Evolutionary conservation across 2,329 filamentous ascomycete genomes (phyloP).

Genomic region (Fusarium sp.): DNA sequence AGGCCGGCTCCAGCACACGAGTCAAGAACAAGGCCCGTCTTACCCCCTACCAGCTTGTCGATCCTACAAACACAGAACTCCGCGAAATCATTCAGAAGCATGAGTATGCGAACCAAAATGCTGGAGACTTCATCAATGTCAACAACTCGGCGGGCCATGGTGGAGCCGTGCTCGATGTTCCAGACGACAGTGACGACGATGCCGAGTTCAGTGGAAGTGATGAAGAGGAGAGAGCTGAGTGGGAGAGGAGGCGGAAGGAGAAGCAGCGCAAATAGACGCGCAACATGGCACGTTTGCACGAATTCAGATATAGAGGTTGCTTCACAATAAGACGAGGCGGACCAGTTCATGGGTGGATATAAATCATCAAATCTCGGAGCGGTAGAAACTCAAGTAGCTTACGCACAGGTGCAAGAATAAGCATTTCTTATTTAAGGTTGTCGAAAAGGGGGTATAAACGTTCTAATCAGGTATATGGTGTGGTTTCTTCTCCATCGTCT

Average conservation of each 20-base stretch:
- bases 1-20: slow-evolving; percentile 73
- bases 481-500: slow-evolving; percentile 15
- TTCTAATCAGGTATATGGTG: slow-evolving; percentile 21
- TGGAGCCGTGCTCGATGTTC: slow-evolving; percentile 26
- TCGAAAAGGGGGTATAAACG: slow-evolving; percentile 35
- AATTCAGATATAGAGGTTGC: slow-evolving; percentile 24
- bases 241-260: slow-evolving; percentile 62
- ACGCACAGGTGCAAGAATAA: slow-evolving; percentile 40
- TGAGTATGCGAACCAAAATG: slow-evolving; percentile 70
- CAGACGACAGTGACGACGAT: slow-evolving; percentile 58
- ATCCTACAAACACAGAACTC: slow-evolving; percentile 73
- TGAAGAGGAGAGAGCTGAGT: slow-evolving; percentile 70
- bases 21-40: slow-evolving; percentile 76
- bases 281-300: slow-evolving; percentile 7
- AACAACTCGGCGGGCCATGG: slow-evolving; percentile 34
- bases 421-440: slow-evolving; percentile 36
- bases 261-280: slow-evolving; percentile 42
- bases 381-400: slow-evolving; percentile 38
- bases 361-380: slow-evolving; percentile 36
- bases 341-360: slow-evolving; percentile 23
- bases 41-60: slow-evolving; percentile 76
- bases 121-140: slow-evolving; percentile 63
- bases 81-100: slow-evolving; percentile 73
- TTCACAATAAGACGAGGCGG: slow-evolving; percentile 14
- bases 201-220: slow-evolving; percentile 72